Evolutionary conservation across 2,329 filamentous ascomycete species (phyloP).

Genomic region (Epicoccum nigrum): DNA sequence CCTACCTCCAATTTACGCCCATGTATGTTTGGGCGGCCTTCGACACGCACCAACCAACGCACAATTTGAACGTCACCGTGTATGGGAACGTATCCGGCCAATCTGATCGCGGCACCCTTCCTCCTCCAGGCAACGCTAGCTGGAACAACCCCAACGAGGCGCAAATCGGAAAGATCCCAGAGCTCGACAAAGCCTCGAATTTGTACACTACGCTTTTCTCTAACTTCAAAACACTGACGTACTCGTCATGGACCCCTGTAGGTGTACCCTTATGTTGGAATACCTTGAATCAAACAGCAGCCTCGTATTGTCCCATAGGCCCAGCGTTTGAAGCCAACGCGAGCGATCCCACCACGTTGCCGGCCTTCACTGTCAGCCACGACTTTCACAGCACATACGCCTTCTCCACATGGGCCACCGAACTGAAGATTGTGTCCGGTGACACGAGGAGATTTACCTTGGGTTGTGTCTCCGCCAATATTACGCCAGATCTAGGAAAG

Average conservation of each 20-base stretch:
- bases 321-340: constrained; percentile 71
- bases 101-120: constrained; percentile 62
- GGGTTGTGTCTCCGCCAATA: constrained; percentile 78
- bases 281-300: constrained; percentile 54
- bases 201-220: constrained; percentile 76
- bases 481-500: constrained; percentile 81
- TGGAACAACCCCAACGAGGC: constrained; percentile 66
- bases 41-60: constrained; percentile 63
- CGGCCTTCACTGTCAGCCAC: constrained; percentile 74
- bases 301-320: constrained; percentile 69
- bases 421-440: constrained; percentile 76
- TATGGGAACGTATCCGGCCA: constrained; percentile 92
- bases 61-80: constrained; percentile 76
- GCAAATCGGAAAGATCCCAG: constrained; percentile 75
- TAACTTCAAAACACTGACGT: constrained; percentile 76
- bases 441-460: constrained; percentile 68
- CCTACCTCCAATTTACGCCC: constrained; percentile 79
- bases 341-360: constrained; percentile 62
- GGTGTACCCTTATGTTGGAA: constrained; percentile 68
- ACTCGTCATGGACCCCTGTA: constrained; percentile 66
- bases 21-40: constrained; percentile 76
- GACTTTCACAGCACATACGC: constrained; percentile 82
- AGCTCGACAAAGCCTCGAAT: constrained; percentile 63
- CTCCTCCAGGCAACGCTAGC: constrained; percentile 60
- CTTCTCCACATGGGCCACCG: constrained; percentile 80